A percentile compares a stretch with the other conserved stretches of the same genome.
These are phyloP conservation scores for Fraxinus velutina DNA, from an alignment of 305 asterid species.

Conservation along the genomic window DNA sequence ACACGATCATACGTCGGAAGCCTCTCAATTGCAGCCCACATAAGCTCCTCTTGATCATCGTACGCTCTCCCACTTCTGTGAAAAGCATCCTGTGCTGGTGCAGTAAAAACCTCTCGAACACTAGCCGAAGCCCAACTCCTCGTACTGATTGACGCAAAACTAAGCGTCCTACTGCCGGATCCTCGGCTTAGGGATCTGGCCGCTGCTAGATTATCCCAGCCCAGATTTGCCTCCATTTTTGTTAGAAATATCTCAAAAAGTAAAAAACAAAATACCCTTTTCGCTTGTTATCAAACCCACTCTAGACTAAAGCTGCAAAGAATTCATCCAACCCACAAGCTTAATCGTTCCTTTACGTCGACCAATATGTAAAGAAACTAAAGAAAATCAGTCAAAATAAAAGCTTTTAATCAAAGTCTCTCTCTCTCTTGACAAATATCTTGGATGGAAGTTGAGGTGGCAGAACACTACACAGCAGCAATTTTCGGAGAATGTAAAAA, in stretches of 20 bases:
- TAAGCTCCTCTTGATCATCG: constrained; percentile 83
- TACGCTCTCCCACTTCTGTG: constrained; percentile 61
- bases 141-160: constrained; percentile 51
- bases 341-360: neutral
- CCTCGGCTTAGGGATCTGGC: constrained; percentile 54
- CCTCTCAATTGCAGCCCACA: constrained; percentile 92
- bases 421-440: neutral
- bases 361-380: neutral
- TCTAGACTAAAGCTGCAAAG: constrained; percentile 24
- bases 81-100: constrained; percentile 66
- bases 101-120: constrained; percentile 61
- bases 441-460: neutral
- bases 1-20: constrained; percentile 81
- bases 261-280: neutral
- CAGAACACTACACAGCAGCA: neutral
- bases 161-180: constrained; percentile 51
- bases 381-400: neutral
- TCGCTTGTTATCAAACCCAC: constrained; percentile 1
- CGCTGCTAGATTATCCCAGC: constrained; percentile 45
- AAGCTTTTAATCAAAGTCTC: neutral
- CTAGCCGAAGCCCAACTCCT: constrained; percentile 84
- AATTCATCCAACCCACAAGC: neutral
- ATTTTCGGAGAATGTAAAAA: neutral
- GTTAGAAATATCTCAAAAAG: neutral
- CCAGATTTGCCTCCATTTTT: constrained; percentile 38